Evolutionary conservation across 2,329 filamentous ascomycete genomes (phyloP).

Genomic region (Calonectria leucothoes): DNA sequence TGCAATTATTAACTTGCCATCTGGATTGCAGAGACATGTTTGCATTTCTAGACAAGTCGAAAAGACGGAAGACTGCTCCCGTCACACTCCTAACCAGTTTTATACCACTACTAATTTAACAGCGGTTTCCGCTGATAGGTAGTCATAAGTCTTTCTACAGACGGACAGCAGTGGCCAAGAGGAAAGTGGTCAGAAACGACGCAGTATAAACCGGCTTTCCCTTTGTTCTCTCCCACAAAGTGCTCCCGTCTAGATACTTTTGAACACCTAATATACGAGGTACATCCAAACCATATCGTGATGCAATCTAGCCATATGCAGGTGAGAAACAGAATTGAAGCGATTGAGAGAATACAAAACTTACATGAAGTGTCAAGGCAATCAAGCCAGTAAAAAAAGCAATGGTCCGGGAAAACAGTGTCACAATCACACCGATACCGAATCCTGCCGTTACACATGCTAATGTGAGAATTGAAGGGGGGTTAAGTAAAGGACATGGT

Average conservation of each 20-base stretch:
- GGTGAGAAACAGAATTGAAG: conserved; percentile 22
- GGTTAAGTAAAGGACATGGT: background rate
- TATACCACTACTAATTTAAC: too few relatives aligned
- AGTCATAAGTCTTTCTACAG: conserved; percentile 51
- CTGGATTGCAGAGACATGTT: background rate
- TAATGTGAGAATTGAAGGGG: background rate
- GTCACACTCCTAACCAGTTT: too few relatives aligned
- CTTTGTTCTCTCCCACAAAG: conserved; percentile 61
- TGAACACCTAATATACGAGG: conserved; percentile 51
- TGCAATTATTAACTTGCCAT: background rate
- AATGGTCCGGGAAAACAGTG: conserved; percentile 77
- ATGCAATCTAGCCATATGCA: conserved; percentile 50
- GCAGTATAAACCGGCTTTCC: conserved; percentile 73
- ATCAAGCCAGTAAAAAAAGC: conserved; percentile 74
- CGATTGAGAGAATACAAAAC: conserved; percentile 28
- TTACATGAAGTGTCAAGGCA: conserved; percentile 72
- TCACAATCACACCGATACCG: conserved; percentile 72
- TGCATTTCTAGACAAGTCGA: background rate
- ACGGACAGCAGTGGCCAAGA: conserved; percentile 65
- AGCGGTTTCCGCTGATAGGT: background rate
- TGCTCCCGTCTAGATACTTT: conserved; percentile 50
- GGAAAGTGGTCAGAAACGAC: conserved; percentile 79
- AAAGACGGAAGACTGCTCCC: background rate
- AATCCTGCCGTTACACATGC: conserved; percentile 60
- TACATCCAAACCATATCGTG: conserved; percentile 56